phyloP scores from a whole-genome alignment of 73 alveolate species.

The Blepharisma japonicum region DNA sequence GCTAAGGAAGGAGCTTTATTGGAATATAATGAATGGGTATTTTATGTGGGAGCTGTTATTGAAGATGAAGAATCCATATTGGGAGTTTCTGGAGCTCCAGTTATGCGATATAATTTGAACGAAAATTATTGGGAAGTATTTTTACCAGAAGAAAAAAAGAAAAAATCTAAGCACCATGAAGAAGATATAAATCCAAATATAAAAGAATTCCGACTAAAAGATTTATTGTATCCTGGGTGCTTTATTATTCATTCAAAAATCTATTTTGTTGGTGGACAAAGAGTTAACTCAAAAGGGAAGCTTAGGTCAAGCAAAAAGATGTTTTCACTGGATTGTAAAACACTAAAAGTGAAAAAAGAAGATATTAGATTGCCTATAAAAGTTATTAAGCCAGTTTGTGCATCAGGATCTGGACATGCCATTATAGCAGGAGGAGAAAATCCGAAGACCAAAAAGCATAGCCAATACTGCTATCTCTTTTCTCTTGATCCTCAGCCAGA shows the following conservation, averaged over 20 bases:
- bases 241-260: background rate
- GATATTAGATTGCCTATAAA: background rate
- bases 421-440: slow-evolving; percentile 2
- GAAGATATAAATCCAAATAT: background rate
- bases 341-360: background rate
- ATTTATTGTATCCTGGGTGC: slow-evolving; percentile 2
- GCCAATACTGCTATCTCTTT: too few relatives aligned
- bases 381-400: slow-evolving; percentile 21
- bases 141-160: background rate
- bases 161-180: background rate
- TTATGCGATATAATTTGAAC: background rate
- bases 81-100: background rate
- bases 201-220: background rate
- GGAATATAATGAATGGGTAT: too few relatives aligned
- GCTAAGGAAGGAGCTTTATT: too few relatives aligned
- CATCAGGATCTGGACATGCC: slow-evolving; percentile 5
- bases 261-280: slow-evolving; percentile 8
- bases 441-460: too few relatives aligned
- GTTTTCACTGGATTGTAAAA: too few relatives aligned
- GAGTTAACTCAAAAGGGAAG: background rate
- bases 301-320: background rate
- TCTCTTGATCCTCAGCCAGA: too few relatives aligned
- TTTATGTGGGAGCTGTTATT: too few relatives aligned
- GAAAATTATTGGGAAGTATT: background rate
- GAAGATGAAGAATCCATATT: too few relatives aligned